These are phyloP conservation scores for Sugiyamaella marilandica DNA, from an alignment of 805 yeast species.

Conservation along the genomic window DNA sequence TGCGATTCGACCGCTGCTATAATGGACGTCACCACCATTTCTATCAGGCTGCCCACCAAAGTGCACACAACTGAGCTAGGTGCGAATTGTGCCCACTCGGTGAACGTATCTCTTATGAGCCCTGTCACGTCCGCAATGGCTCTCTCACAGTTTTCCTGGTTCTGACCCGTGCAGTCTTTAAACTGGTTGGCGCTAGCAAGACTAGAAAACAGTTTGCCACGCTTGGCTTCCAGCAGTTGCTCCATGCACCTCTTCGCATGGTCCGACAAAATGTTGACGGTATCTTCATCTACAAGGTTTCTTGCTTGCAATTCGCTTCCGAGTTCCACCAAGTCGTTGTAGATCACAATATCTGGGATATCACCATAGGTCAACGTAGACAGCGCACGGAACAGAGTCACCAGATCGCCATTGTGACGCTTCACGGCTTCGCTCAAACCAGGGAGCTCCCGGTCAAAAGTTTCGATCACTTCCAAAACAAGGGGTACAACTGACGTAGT, in stretches of 20 bases:
- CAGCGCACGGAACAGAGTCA: conserved; percentile 24
- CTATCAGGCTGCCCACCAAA: conserved; percentile 23
- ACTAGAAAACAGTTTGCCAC: conserved; percentile 3
- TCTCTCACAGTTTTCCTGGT: conserved; percentile 16
- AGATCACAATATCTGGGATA: conserved; percentile 12
- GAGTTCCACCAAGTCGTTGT: conserved; percentile 19
- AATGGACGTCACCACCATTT: conserved; percentile 24
- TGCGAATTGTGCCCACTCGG: conserved; percentile 16
- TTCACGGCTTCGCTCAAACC: not conserved
- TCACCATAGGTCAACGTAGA: conserved; percentile 16
- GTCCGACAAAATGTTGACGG: conserved; percentile 6
- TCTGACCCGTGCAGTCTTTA: conserved; percentile 16
- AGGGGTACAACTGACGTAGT: not conserved
- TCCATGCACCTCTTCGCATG: conserved; percentile 13
- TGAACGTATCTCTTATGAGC: conserved; percentile 8
- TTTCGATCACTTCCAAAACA: not conserved
- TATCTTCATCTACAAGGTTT: not conserved
- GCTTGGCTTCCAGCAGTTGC: conserved; percentile 8
- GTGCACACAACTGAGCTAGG: conserved; percentile 10
- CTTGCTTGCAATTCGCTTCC: not conserved
- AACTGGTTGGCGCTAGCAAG: conserved; percentile 20
- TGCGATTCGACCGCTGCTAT: conserved; percentile 20
- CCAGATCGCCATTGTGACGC: conserved; percentile 14
- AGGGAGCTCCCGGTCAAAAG: not conserved
- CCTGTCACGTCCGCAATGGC: conserved; percentile 17